Conservation (phyloP, 208 protist genomes). For the Leishmania martiniquensis region DNA sequence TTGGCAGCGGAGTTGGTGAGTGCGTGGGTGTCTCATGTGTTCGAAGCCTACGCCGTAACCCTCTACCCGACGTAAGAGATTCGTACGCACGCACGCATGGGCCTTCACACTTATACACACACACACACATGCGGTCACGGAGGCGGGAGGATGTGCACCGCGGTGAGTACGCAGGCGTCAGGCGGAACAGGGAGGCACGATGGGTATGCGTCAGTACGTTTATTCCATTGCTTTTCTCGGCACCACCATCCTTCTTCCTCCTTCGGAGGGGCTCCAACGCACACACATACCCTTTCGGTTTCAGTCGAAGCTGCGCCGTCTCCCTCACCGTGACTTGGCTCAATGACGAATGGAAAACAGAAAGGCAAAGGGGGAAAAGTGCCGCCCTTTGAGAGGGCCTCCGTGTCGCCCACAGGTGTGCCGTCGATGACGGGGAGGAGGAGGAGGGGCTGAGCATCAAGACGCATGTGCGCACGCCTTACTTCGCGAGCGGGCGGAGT, state of each 20-base stretch:
- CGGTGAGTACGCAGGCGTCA: not conserved
- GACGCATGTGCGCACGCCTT: not conserved
- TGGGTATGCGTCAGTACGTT: constrained; percentile 1
- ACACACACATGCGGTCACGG: not conserved
- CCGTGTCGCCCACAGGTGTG: not conserved
- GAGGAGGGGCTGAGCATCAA: not conserved
- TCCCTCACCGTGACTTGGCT: not conserved
- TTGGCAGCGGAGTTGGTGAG: constrained; percentile 4
- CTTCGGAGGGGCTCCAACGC: not conserved
- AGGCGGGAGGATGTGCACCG: no score
- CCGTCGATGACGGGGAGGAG: not conserved
- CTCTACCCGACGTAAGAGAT: constrained; percentile 5
- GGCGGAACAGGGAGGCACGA: not conserved
- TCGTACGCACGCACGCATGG: not conserved
- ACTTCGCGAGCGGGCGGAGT: not conserved
- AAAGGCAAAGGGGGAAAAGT: not conserved
- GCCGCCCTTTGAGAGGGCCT: not conserved
- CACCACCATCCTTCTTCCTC: not conserved
- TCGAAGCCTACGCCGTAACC: constrained; percentile 7
- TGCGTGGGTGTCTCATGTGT: constrained; percentile 19
- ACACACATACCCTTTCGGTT: not conserved
- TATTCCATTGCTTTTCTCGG: not conserved
- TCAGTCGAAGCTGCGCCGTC: not conserved
- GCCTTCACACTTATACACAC: not conserved
- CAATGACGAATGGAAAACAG: not conserved